Evolutionary conservation across 2,329 filamentous ascomycete genomes (phyloP), one percentile per base, ranked within the genome.

Genomic region (Sarocladium oryzae): DNA sequence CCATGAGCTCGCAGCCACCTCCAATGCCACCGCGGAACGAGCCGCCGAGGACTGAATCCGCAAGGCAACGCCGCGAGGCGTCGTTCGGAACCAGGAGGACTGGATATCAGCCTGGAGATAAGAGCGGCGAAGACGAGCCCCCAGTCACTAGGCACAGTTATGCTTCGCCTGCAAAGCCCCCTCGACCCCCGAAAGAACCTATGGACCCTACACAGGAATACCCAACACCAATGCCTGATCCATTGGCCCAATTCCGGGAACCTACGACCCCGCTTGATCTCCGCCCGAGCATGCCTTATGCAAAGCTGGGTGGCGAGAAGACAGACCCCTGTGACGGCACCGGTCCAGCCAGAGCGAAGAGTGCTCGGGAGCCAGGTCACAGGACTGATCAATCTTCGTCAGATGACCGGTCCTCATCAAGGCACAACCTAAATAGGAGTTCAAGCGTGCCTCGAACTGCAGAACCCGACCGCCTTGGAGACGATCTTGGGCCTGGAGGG

Each of bases 221-320:
- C 35, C 57, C 57, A 8, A 35, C 52, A 45, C 61, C 63, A 11
- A 64, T 68, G 55, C 65, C 67, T n/a, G 75, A 81, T 54, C 75
- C 74, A 2, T 59, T 79, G 37, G 71, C 68, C 20, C 67, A 72
- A 49, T 78, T 79, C 53, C 69, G 70, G 58, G 62, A 68, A 2
- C 55, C 54, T 35, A 70, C 74, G 4, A 63, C 63, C 1, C 68
- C 67, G 38, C 52, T 67, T 37, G 76, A 82, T 53, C 62, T 64
- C n/a, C 72, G 79, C n/a, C 71, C 79, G 51, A 78, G 77, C 56
- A 78, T 76, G 5, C 79, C 80, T 0, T 84, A 84, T 58, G 70
- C 73, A 37, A 73, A 70, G 1, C 71, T 76, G 28, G 72, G 77
- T 11, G 79, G 81, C 30, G 81, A 84, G 61, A 83, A 77, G 64